Base-by-base conservation (phyloP, 2,329 filamentous ascomycete genomes). In the Boeremia lycopersici region DNA sequence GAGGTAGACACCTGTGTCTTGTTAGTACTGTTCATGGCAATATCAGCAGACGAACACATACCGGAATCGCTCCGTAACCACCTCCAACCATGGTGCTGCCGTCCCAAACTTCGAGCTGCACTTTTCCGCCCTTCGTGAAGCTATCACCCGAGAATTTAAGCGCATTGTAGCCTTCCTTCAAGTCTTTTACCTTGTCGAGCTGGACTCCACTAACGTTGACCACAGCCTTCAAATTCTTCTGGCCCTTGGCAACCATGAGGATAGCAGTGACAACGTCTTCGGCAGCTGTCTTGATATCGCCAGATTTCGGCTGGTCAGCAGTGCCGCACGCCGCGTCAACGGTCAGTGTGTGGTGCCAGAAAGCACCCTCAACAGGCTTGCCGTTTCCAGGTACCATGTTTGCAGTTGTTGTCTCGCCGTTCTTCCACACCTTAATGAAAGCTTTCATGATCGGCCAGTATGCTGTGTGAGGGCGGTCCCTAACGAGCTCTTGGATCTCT, bases 381-480 rank as follows among this genome's bases (percentile, higher is more conserved):
- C 48, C 56, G 12, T 61, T 57, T 0, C 46, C 61, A 1, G 66
- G 65, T 7, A 65, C 53, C 56, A 68, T 69, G 40, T 61, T 60
- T 9, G 42, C 45, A 1, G 61, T 64, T 6, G 57, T 58, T 10
- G 52, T 71, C 4, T 62, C 69, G 3, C 73, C 71, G 2, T 50
- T 46, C 55, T 77, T 78, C 61, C 67, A 78, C 0, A 72, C 74
- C 8, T 65, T 49, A 39, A 78, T 73, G 47, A 78, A 77, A 0
- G 74, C 57, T 1, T 61, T 52, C 4, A 78, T 61, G 15, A 77
- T 56, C 34, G 72, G 59, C 59, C 64, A 65, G 59, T 75, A 78
- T 0, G 67, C 75, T 1, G 53, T 72, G 49, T 78, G 76, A 42
- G 73, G 62, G 36, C 71, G 75, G 1, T 60, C 65, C 10, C 69